A percentile compares a stretch with the other conserved stretches of the same genome.
Evolutionary conservation across 2,329 filamentous ascomycete genomes (phyloP).

Genomic region (Colletotrichum sidae): DNA sequence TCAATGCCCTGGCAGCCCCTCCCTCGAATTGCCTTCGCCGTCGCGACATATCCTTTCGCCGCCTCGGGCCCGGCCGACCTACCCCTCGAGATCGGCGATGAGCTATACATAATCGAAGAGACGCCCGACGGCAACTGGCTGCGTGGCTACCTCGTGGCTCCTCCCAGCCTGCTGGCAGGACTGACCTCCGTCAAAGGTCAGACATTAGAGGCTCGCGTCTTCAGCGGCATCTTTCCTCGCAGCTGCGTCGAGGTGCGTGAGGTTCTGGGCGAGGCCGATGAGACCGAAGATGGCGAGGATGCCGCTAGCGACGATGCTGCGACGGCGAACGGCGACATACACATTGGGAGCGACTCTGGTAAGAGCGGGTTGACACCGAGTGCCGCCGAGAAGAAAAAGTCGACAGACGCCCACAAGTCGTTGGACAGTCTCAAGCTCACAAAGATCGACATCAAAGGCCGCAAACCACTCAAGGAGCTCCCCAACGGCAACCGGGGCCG

Average conservation of each 20-base stretch:
- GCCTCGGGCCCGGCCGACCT: slow-evolving; percentile 89
- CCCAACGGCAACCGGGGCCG: slow-evolving; percentile 54
- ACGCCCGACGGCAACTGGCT: slow-evolving; percentile 93
- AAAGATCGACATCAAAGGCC: slow-evolving; percentile 37
- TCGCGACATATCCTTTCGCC: slow-evolving; percentile 94
- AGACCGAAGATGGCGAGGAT: slow-evolving; percentile 58
- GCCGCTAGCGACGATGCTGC: slow-evolving; percentile 35
- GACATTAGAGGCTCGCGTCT: slow-evolving; percentile 93
- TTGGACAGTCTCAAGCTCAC: slow-evolving; percentile 32
- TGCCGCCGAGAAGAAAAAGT: slow-evolving; percentile 51
- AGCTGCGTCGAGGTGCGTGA: slow-evolving; percentile 96
- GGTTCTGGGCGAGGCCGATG: slow-evolving; percentile 81
- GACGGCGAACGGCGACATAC: slow-evolving; percentile 20
- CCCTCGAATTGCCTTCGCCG: slow-evolving; percentile 96
- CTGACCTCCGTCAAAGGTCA: slow-evolving; percentile 92
- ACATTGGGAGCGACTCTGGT: slow-evolving; percentile 60
- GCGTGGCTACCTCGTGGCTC: slow-evolving; percentile 93
- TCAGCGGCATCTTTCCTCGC: slow-evolving; percentile 96
- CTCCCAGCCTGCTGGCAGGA: slow-evolving; percentile 90
- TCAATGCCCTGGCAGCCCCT: slow-evolving; percentile 97
- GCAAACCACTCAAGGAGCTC: slow-evolving; percentile 45
- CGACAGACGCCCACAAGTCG: slow-evolving; percentile 45
- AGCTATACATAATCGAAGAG: slow-evolving; percentile 98
- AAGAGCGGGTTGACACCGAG: slow-evolving; percentile 63
- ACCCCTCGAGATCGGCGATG: slow-evolving; percentile 96